Conservation (phyloP, 441 rosid species). For the Corymbia citriodora region DNA sequence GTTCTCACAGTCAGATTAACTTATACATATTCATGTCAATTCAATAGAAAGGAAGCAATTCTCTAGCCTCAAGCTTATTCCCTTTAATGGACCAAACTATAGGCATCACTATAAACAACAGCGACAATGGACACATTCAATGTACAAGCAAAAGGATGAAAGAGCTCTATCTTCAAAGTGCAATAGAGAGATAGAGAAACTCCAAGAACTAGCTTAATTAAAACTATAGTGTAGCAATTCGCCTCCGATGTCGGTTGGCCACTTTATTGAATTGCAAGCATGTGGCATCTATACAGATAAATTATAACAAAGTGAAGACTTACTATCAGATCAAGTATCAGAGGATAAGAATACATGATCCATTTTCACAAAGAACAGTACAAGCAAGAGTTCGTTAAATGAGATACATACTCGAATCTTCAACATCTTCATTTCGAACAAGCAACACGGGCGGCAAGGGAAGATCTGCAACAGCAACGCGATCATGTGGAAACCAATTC, state of each 20-base stretch:
- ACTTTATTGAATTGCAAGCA: background rate
- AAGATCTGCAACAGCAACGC: conserved; percentile 46
- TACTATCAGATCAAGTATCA: background rate
- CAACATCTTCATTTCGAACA: conserved; percentile 67
- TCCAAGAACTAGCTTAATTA: background rate
- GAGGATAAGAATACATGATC: background rate
- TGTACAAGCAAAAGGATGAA: background rate
- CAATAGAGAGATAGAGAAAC: background rate
- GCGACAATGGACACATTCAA: background rate
- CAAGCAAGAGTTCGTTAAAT: background rate
- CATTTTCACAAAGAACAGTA: background rate
- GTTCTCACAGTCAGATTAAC: background rate
- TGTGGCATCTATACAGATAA: background rate
- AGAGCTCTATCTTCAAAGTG: background rate
- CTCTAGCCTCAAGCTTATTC: background rate
- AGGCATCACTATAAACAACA: background rate
- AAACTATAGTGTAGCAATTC: background rate
- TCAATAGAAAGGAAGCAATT: background rate
- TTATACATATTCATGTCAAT: background rate
- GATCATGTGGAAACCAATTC: background rate
- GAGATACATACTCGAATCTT: conserved; percentile 58
- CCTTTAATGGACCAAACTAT: background rate
- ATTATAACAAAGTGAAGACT: background rate
- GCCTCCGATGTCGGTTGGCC: background rate
- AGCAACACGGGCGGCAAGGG: conserved; percentile 61